A percentile compares a stretch with the other conserved stretches of the same genome.
These are phyloP conservation scores for Hygrocybe punicea DNA, from an alignment of 768 basidiomycete species.

Conservation along the genomic window DNA sequence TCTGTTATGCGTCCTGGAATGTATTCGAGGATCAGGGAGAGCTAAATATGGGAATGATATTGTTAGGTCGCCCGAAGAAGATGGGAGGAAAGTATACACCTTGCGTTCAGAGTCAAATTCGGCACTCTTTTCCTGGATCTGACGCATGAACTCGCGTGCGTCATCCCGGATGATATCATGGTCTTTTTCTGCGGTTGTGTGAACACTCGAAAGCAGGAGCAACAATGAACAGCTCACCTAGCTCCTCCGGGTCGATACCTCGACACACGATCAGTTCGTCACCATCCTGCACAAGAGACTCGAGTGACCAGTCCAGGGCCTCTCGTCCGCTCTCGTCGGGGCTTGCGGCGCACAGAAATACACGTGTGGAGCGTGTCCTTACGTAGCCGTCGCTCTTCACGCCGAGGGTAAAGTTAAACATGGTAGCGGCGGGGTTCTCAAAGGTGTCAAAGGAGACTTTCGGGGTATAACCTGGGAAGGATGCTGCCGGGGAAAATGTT, in stretches of 20 bases:
- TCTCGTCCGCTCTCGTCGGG: slow-evolving; percentile 84
- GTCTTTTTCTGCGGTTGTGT: slow-evolving; percentile 55
- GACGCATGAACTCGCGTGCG: slow-evolving; percentile 75
- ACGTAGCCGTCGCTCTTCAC: slow-evolving; percentile 82
- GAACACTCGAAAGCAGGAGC: background rate
- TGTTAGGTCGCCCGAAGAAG: background rate
- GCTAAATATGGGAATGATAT: slow-evolving; percentile 36
- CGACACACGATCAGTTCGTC: slow-evolving; percentile 92
- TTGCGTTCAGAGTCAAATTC: slow-evolving; percentile 77
- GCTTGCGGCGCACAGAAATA: slow-evolving; percentile 86
- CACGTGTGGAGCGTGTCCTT: slow-evolving; percentile 72
- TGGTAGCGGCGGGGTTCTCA: slow-evolving; percentile 72
- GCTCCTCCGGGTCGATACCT: slow-evolving; percentile 83
- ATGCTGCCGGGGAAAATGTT: slow-evolving; percentile 12
- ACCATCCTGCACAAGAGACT: slow-evolving; percentile 77
- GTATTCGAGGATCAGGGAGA: slow-evolving; percentile 90
- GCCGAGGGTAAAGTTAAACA: slow-evolving; percentile 85
- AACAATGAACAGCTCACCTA: slow-evolving; percentile 48
- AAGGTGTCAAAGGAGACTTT: slow-evolving; percentile 88
- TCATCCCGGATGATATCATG: slow-evolving; percentile 78
- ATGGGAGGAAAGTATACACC: slow-evolving; percentile 35
- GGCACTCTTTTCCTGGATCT: slow-evolving; percentile 75
- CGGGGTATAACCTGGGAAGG: slow-evolving; percentile 46
- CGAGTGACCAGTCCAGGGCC: slow-evolving; percentile 91
- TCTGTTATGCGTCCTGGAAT: slow-evolving; percentile 88